These are phyloP conservation scores for Ogataea glucozyma DNA, from an alignment of 805 yeast genomes.

Conservation along the genomic window DNA sequence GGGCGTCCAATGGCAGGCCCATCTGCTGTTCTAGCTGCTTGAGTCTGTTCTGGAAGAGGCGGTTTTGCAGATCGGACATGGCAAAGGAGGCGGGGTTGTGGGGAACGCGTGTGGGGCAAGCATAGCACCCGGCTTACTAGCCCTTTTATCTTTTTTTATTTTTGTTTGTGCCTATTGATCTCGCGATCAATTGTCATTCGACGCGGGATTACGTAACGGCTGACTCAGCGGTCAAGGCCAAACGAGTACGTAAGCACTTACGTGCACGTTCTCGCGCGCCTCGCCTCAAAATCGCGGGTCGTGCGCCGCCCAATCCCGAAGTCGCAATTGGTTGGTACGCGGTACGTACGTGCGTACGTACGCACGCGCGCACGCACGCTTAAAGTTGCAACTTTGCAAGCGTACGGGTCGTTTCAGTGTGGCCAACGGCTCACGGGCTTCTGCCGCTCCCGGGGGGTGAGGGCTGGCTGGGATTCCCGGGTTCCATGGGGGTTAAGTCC, in stretches of 20 bases:
- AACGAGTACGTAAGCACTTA: no score
- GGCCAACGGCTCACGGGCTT: not conserved
- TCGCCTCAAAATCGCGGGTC: no score
- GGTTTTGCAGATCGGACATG: conserved; percentile 32
- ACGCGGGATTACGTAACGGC: no score
- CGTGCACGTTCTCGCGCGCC: no score
- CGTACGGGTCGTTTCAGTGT: not conserved
- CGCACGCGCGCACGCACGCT: no score
- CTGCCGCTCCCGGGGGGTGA: conserved; percentile 1
- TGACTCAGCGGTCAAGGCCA: no score
- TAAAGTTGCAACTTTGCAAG: no score
- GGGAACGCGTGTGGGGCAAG: conserved; percentile 1
- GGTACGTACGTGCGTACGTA: no score
- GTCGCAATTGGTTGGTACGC: conserved; percentile 1
- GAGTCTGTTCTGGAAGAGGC: conserved; percentile 28
- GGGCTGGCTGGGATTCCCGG: not conserved
- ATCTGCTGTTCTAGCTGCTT: conserved; percentile 24
- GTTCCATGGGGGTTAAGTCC: conserved; percentile 3
- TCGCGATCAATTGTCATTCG: no score
- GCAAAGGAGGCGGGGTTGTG: not conserved
- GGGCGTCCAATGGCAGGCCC: conserved; percentile 21
- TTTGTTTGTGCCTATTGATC: not conserved
- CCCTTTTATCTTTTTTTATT: not conserved
- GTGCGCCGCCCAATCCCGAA: not conserved
- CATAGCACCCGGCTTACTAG: no score